Conservation (phyloP, 2,329 filamentous ascomycete species). For the Huntiella abstrusa region DNA sequence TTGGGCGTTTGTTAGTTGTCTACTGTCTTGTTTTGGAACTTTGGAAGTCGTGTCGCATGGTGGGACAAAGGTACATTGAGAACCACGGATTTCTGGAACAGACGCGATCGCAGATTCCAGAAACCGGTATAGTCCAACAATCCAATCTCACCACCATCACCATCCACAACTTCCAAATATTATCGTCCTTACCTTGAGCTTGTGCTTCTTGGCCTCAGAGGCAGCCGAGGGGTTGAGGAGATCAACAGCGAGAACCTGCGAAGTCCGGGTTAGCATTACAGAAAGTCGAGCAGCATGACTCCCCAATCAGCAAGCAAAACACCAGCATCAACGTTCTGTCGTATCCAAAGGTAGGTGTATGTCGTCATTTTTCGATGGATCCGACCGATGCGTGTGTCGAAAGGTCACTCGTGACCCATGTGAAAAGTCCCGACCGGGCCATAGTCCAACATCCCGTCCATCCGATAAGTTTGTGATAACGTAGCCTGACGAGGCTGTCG, state of each 20-base stretch:
- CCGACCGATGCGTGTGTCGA: too few species aligned
- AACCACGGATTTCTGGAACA: neutral
- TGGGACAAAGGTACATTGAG: neutral
- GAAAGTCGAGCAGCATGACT: conserved; percentile 12
- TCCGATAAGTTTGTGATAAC: too few species aligned
- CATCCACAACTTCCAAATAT: too few species aligned
- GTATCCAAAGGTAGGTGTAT: too few species aligned
- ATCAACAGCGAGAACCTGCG: conserved; percentile 98
- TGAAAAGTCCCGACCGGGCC: too few species aligned
- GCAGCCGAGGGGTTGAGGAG: conserved; percentile 97
- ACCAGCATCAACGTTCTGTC: conserved; percentile 5
- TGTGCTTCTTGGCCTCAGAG: conserved; percentile 99
- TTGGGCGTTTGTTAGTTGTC: conserved; percentile 9
- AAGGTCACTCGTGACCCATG: too few species aligned
- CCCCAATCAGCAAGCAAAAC: conserved; percentile 13
- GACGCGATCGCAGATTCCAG: neutral
- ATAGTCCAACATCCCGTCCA: too few species aligned
- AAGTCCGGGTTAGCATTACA: conserved; percentile 26
- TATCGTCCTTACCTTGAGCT: conserved; percentile 70
- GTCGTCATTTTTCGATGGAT: too few species aligned
- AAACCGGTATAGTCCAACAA: neutral
- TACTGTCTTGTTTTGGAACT: too few species aligned
- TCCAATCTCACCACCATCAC: too few species aligned
- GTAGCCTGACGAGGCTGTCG: too few species aligned
- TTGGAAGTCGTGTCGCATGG: too few species aligned